Base-by-base conservation (phyloP, 2,329 filamentous ascomycete genomes). In the Magnaporthiopsis rhizophila region DNA sequence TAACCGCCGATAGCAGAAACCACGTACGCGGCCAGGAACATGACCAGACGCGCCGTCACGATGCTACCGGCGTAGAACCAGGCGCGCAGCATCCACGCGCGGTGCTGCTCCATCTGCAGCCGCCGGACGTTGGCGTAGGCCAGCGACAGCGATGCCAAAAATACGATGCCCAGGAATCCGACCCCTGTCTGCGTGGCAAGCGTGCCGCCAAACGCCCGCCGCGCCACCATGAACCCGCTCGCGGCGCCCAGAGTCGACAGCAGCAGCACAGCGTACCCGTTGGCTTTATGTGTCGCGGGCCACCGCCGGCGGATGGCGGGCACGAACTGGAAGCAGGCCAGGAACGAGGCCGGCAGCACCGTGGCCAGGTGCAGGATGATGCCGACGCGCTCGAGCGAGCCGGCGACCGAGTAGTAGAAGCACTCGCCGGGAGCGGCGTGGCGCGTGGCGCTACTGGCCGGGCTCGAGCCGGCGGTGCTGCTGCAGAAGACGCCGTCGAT, bases 201-300 rank as follows among this genome's bases (percentile, higher is more conserved):
- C 0, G 75, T 77, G 1, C 86, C 86, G 1, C 86, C 85, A 68
- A 86, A 83, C 0, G 81, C 72, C 36, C 76, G 76, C 0, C 79
- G 76, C 0, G 76, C 73, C 30, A 87, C 81, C 76, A 88, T 82
- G 1, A 87, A 67, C 0, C 80, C 83, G 0, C 81, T 82, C 0
- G 75, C 74, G 3, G 80, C 80, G 13, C 76, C 75, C 3, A 81
- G 64, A 0, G 81, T 30, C 3, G 81, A 74, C 0, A 89, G 74
- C 0, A 83, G 64, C 0, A 85, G 65, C 63, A 86, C 71, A 5
- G 81, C 56, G 65, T 88, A 87, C 1, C 87, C 87, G 63, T 81
- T 85, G 64, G 88, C 77, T 0, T 86, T 81, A 69, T 89, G 87
- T 26, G 87, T 71, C 1, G 83, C 65, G 1, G 84, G 73, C 63